These are phyloP conservation scores for Penicillium malachiteum DNA, from an alignment of 495 filamentous ascomycete species.

Conservation along the genomic window DNA sequence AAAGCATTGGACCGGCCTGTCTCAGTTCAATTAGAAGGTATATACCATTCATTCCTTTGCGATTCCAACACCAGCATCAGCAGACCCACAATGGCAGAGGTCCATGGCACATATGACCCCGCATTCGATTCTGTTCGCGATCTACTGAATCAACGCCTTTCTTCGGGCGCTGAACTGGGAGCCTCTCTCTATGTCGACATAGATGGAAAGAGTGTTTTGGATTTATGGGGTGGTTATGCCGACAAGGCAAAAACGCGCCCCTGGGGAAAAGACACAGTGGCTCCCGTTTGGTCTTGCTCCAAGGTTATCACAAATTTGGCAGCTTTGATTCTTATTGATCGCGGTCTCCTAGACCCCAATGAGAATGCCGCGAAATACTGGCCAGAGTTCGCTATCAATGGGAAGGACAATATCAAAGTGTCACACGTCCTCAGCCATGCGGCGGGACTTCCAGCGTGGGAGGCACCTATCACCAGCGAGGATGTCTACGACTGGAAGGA, in stretches of 20 bases:
- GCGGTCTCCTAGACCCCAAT: conserved; percentile 36
- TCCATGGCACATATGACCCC: conserved; percentile 36
- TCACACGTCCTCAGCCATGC: conserved; percentile 43
- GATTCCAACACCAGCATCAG: background rate
- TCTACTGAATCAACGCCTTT: conserved; percentile 27
- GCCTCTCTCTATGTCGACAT: conserved; percentile 43
- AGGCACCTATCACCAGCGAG: conserved; percentile 26
- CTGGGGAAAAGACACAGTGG: conserved; percentile 43
- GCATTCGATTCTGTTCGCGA: conserved; percentile 34
- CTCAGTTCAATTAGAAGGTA: too few relatives aligned
- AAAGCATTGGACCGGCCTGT: too few relatives aligned
- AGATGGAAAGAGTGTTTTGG: conserved; percentile 40
- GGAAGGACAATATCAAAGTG: conserved; percentile 41
- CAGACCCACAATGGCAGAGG: conserved; percentile 26
- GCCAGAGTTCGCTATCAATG: conserved; percentile 45
- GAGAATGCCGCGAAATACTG: conserved; percentile 43
- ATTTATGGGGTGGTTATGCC: conserved; percentile 47
- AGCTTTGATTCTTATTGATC: conserved; percentile 36
- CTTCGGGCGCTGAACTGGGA: conserved; percentile 38
- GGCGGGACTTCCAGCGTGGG: conserved; percentile 37
- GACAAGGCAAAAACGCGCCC: conserved; percentile 24
- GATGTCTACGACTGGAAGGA: conserved; percentile 27
- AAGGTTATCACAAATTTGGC: conserved; percentile 43
- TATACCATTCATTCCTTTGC: too few relatives aligned
- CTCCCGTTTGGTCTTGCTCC: conserved; percentile 39